These are phyloP conservation scores for Polyporus tsugae DNA, from an alignment of 1,284 basidiomycete genomes.

Conservation along the genomic window DNA sequence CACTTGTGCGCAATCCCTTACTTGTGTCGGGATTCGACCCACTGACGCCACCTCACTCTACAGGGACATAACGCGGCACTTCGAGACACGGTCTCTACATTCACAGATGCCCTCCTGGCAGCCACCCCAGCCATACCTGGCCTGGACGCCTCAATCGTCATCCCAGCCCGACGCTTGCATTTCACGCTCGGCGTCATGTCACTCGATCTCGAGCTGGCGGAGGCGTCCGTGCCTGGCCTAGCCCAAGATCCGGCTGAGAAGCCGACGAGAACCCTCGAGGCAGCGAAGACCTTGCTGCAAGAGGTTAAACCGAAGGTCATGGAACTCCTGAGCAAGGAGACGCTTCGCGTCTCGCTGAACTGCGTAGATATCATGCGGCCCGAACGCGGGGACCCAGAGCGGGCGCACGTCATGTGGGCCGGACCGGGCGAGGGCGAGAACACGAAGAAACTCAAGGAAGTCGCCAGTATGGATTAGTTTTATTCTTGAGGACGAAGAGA, in stretches of 20 bases:
- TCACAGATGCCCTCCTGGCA: slow-evolving; percentile 54
- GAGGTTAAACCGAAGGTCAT: slow-evolving; percentile 56
- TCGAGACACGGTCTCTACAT: slow-evolving; percentile 49
- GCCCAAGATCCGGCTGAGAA: neutral
- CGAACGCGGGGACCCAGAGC: slow-evolving; percentile 45
- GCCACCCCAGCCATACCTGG: slow-evolving; percentile 54
- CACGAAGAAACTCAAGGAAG: slow-evolving; percentile 41
- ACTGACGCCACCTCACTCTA: neutral
- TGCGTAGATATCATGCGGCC: slow-evolving; percentile 61
- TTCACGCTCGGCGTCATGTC: slow-evolving; percentile 78
- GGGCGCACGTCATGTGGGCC: slow-evolving; percentile 67
- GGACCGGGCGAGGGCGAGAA: slow-evolving; percentile 50
- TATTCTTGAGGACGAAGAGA: neutral
- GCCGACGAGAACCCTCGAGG: slow-evolving; percentile 46
- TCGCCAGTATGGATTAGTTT: slow-evolving; percentile 50
- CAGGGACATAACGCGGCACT: slow-evolving; percentile 62
- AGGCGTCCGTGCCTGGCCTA: neutral
- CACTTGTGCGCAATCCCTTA: slow-evolving; percentile 20
- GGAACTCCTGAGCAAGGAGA: slow-evolving; percentile 34
- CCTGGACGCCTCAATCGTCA: slow-evolving; percentile 63
- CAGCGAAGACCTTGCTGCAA: slow-evolving; percentile 56
- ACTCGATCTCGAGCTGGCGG: slow-evolving; percentile 41
- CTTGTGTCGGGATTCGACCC: neutral
- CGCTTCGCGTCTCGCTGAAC: slow-evolving; percentile 55
- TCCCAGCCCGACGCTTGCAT: slow-evolving; percentile 70